Evolutionary conservation across 2,329 filamentous ascomycete genomes (phyloP).

Genomic region (Aspergillus ibericus): DNA sequence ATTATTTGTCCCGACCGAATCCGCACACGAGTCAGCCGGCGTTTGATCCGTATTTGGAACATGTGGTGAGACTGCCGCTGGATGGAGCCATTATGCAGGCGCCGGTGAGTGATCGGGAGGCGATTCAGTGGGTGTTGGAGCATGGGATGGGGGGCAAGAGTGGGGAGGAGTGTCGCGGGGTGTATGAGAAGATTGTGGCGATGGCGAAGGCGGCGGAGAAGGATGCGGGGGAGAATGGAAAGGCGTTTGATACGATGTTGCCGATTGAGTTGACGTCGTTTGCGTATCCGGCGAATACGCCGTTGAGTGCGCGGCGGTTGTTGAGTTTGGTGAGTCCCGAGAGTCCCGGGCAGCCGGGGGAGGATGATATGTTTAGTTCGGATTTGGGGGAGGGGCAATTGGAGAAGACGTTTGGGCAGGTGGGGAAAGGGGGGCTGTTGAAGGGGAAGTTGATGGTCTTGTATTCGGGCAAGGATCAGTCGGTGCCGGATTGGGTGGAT

Average conservation of each 20-base stretch:
- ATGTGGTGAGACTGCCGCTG: slow-evolving; percentile 52
- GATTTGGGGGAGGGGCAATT: slow-evolving; percentile 64
- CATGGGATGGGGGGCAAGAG: slow-evolving; percentile 15
- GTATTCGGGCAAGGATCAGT: slow-evolving; percentile 49
- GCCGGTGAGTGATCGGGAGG: slow-evolving; percentile 75
- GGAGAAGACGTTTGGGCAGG: slow-evolving; percentile 61
- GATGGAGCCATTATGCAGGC: slow-evolving; percentile 80
- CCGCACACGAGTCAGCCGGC: slow-evolving; percentile 33
- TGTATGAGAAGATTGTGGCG: slow-evolving; percentile 35
- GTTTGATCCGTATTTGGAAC: slow-evolving; percentile 31
- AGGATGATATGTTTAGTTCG: slow-evolving; percentile 84
- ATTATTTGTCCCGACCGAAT: slow-evolving; percentile 56
- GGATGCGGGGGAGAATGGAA: slow-evolving; percentile 11
- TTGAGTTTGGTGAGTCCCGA: slow-evolving; percentile 55
- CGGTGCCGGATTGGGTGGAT: slow-evolving; percentile 48
- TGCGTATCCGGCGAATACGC: slow-evolving; percentile 37
- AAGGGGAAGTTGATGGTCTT: slow-evolving; percentile 48
- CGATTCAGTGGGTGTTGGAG: slow-evolving; percentile 42
- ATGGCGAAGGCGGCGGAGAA: slow-evolving; percentile 29
- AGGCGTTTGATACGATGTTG: slow-evolving; percentile 30
- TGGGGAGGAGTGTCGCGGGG: slow-evolving; percentile 22
- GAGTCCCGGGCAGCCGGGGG: slow-evolving; percentile 60
- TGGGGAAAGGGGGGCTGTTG: slow-evolving; percentile 39
- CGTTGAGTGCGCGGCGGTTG: slow-evolving; percentile 58
- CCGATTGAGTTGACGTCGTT: slow-evolving; percentile 37